Evolutionary conservation across 768 basidiomycete species (phyloP).

Genomic region (Suillus ampliporus): DNA sequence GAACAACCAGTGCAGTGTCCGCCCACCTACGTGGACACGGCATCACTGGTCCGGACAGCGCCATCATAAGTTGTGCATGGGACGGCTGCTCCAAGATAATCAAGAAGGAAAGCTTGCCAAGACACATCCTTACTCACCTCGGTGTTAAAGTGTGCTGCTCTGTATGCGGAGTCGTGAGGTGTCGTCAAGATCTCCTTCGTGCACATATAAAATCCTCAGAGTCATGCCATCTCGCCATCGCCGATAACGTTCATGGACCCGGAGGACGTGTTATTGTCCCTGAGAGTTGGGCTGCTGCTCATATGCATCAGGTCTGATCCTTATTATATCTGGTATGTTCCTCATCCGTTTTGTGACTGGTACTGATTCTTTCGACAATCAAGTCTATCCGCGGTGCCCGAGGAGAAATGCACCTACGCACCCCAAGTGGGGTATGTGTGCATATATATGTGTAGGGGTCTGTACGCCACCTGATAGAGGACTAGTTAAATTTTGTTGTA

Average conservation of each 20-base stretch:
- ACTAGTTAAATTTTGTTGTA: background rate
- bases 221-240: background rate
- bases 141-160: constrained; percentile 7
- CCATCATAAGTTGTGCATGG: constrained; percentile 3
- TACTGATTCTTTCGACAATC: background rate
- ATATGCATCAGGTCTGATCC: background rate
- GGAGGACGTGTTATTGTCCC: background rate
- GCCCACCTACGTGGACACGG: constrained; percentile 13
- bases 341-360: background rate
- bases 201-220: background rate
- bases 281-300: background rate
- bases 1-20: background rate
- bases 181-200: background rate
- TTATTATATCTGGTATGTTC: background rate
- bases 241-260: background rate
- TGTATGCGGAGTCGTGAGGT: background rate
- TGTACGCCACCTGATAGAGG: background rate
- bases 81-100: background rate
- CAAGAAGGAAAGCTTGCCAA: constrained; percentile 5
- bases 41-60: background rate
- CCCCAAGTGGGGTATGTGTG: background rate
- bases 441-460: background rate
- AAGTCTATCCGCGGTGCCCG: background rate
- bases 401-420: too few species aligned
- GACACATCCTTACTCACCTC: constrained; percentile 15